Evolutionary conservation across 441 rosid species (phyloP).

Genomic region (Melastoma candidum): DNA sequence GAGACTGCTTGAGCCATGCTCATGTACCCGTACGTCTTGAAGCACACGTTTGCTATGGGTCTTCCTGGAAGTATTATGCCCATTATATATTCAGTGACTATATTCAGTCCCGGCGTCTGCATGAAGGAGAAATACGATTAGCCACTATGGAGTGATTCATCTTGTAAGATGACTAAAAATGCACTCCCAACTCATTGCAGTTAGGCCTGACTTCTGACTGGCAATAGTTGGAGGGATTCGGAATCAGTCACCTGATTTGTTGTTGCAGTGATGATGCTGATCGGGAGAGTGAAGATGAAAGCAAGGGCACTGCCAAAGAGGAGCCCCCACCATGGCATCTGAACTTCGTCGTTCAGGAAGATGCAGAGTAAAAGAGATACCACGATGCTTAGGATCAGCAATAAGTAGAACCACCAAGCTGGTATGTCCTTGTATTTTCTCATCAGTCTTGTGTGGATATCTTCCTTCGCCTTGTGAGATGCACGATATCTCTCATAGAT

Average conservation of each 20-base stretch:
- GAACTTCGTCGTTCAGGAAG: slow-evolving; percentile 57
- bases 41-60: slow-evolving; percentile 85
- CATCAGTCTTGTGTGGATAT: slow-evolving; percentile 75
- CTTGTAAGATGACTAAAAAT: neutral
- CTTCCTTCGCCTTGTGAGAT: slow-evolving; percentile 57
- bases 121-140: neutral
- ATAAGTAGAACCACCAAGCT: slow-evolving; percentile 68
- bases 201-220: neutral
- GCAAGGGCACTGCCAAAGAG: slow-evolving; percentile 67
- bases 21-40: slow-evolving; percentile 74
- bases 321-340: slow-evolving; percentile 93
- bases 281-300: slow-evolving; percentile 70
- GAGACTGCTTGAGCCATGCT: slow-evolving; percentile 84
- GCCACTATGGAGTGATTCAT: too few species aligned
- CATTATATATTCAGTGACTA: slow-evolving; percentile 81
- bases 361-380: slow-evolving; percentile 51
- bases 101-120: slow-evolving; percentile 76
- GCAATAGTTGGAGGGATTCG: neutral
- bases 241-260: slow-evolving; percentile 61
- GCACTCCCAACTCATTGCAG: neutral
- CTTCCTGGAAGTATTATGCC: slow-evolving; percentile 74
- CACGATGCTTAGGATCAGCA: slow-evolving; percentile 37
- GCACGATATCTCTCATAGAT: slow-evolving; percentile 46
- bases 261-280: slow-evolving; percentile 78
- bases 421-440: slow-evolving; percentile 79